These are phyloP conservation scores for Dentipellis sp. DNA, from an alignment of 768 basidiomycete species.

Conservation along the genomic window DNA sequence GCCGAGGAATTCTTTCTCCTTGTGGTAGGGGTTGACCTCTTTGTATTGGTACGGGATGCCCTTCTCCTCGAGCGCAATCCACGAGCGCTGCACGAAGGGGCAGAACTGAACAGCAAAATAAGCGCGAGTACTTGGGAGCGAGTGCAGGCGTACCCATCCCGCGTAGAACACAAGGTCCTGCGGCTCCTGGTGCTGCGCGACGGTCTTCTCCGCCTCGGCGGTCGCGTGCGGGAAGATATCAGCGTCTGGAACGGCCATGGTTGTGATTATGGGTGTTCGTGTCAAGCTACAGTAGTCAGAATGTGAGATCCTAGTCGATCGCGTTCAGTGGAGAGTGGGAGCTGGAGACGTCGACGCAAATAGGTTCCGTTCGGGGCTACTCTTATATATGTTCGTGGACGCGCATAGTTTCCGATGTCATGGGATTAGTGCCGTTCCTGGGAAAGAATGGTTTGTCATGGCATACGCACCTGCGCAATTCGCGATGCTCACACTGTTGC, in stretches of 20 bases:
- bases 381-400: too few relatives aligned
- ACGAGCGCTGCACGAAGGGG: slow-evolving; percentile 50
- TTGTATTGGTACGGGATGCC: slow-evolving; percentile 60
- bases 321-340: too few relatives aligned
- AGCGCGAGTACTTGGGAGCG: not conserved
- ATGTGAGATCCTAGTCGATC: too few relatives aligned
- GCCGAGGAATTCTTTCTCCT: slow-evolving; percentile 49
- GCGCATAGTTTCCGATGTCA: too few relatives aligned
- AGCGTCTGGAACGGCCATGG: slow-evolving; percentile 37
- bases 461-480: too few relatives aligned
- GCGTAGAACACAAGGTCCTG: slow-evolving; percentile 51
- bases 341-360: too few relatives aligned
- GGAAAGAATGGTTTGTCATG: too few relatives aligned
- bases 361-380: too few relatives aligned
- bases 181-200: slow-evolving; percentile 39
- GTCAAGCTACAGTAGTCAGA: too few relatives aligned
- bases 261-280: too few relatives aligned
- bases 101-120: slow-evolving; percentile 30
- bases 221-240: slow-evolving; percentile 53
- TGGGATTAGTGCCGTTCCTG: too few relatives aligned
- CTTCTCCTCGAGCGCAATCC: slow-evolving; percentile 61
- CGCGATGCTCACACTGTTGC: too few relatives aligned
- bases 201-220: slow-evolving; percentile 40
- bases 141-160: slow-evolving; percentile 38
- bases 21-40: slow-evolving; percentile 65